Evolutionary conservation across 208 protist genomes (phyloP).

Genomic region (Wallacemonas sp.): DNA sequence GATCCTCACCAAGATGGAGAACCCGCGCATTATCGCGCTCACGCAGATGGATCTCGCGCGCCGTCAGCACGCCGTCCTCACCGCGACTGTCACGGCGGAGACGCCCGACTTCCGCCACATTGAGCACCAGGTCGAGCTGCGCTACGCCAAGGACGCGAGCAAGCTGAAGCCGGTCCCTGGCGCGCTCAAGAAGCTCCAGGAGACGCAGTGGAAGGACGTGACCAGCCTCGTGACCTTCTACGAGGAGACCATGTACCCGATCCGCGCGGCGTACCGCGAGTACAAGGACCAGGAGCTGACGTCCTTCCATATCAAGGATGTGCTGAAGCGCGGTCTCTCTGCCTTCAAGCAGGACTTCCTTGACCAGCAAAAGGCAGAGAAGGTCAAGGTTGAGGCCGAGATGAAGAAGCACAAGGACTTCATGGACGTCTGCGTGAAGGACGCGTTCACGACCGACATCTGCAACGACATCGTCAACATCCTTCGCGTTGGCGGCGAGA

Average conservation of each 20-base stretch:
- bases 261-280: constrained; percentile 51
- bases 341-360: constrained; percentile 91
- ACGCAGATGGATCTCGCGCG: constrained; percentile 74
- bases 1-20: constrained; percentile 53
- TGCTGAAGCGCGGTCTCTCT: constrained; percentile 83
- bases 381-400: constrained; percentile 54
- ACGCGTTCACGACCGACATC: constrained; percentile 68
- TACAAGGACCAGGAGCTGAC: constrained; percentile 68
- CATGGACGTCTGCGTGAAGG: constrained; percentile 45
- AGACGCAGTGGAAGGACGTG: constrained; percentile 64
- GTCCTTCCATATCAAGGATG: constrained; percentile 87
- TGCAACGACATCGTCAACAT: constrained; percentile 91
- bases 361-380: constrained; percentile 75
- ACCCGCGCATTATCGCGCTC: constrained; percentile 54
- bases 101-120: constrained; percentile 62
- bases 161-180: constrained; percentile 43
- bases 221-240: constrained; percentile 66
- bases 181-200: constrained; percentile 70
- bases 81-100: constrained; percentile 44
- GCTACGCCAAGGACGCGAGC: constrained; percentile 25
- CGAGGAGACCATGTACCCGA: constrained; percentile 83
- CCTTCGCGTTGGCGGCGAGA: constrained; percentile 81
- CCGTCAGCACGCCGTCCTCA: constrained; percentile 55
- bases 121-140: constrained; percentile 50
- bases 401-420: constrained; percentile 77